Conservation (phyloP, 306 rosid species). For the Cucumis sativus region Cucumber_9930_V3 NC_026657.2:8925001-8925500, state of each 20-base stretch:
- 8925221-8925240: conserved; percentile 69
- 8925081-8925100: conserved; percentile 35
- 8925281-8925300: conserved; percentile 55
- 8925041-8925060: conserved; percentile 86
- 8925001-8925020: conserved; percentile 71
- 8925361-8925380: conserved; percentile 33
- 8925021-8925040: conserved; percentile 72
- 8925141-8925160: conserved; percentile 56
- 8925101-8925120: conserved; percentile 34
- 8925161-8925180: conserved; percentile 61
- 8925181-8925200: conserved; percentile 30
- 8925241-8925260: conserved; percentile 72
- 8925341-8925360: conserved; percentile 43
- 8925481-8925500: conserved; percentile 49
- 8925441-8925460: conserved; percentile 52
- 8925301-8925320: conserved; percentile 42
- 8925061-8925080: conserved; percentile 74
- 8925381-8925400: conserved; percentile 50
- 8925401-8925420: conserved; percentile 55
- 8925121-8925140: conserved; percentile 43
- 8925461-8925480: conserved; percentile 37
- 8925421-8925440: conserved; percentile 47
- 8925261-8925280: conserved; percentile 58
- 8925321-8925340: conserved; percentile 54
- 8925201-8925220: conserved; percentile 71